Percentiles rank a stretch among this genome's conserved stretches.
These are phyloP conservation scores for Lenzites betulinus DNA, from an alignment of 768 basidiomycete genomes.

Conservation along the genomic window DNA sequence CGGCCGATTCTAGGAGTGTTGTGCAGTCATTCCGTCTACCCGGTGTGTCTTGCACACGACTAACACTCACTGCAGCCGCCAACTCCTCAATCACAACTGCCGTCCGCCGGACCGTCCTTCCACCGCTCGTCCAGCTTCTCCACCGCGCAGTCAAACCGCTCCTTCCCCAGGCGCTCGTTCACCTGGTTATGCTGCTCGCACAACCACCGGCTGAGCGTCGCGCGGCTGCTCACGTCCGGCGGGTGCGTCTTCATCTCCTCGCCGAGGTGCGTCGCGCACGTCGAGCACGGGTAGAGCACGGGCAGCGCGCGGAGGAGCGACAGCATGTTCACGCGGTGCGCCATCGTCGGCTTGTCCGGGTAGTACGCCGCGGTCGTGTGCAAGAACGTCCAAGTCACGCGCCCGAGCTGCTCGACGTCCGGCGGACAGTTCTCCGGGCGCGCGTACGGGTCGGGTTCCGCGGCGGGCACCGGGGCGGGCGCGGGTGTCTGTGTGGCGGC, in stretches of 20 bases:
- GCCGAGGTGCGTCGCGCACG: constrained; percentile 84
- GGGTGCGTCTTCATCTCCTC: constrained; percentile 64
- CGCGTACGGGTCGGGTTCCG: constrained; percentile 33
- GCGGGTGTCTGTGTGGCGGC: constrained; percentile 2
- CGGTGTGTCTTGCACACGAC: no score
- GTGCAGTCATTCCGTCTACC: no score
- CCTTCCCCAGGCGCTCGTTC: constrained; percentile 84
- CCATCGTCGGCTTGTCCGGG: constrained; percentile 74
- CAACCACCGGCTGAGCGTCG: constrained; percentile 77
- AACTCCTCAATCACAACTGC: constrained; percentile 66
- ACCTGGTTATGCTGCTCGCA: constrained; percentile 94
- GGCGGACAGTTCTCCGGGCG: constrained; percentile 79
- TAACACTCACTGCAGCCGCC: no score
- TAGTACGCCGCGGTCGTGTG: constrained; percentile 96
- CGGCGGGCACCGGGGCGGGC: neutral
- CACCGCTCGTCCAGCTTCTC: constrained; percentile 81
- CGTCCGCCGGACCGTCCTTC: constrained; percentile 88
- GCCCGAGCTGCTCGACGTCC: constrained; percentile 86
- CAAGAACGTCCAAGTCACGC: constrained; percentile 95
- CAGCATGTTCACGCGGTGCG: constrained; percentile 84
- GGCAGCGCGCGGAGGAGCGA: constrained; percentile 77
- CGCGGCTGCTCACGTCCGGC: constrained; percentile 76
- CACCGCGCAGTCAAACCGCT: constrained; percentile 69
- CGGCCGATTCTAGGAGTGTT: no score
- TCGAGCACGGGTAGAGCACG: constrained; percentile 82